Conservation (phyloP, 768 basidiomycete species). For the Lyophyllum decastes region DNA sequence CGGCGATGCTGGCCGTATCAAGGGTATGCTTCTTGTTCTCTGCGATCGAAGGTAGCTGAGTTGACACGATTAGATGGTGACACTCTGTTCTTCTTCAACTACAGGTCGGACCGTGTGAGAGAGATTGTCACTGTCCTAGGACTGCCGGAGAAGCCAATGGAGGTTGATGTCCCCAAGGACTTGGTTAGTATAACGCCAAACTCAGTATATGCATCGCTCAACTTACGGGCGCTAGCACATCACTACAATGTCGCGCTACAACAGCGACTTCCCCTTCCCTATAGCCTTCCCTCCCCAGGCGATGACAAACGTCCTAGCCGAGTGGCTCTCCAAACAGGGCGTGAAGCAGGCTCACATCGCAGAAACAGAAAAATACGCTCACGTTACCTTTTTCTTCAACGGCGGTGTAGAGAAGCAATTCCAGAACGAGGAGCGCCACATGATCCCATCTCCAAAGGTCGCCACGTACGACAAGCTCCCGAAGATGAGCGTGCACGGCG, state of each 20-base stretch:
- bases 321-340: slow-evolving; percentile 81
- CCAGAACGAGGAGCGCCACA: slow-evolving; percentile 74
- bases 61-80: slow-evolving; percentile 61
- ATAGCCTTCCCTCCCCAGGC: slow-evolving; percentile 92
- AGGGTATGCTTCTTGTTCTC: slow-evolving; percentile 49
- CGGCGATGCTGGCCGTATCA: slow-evolving; percentile 75
- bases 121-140: slow-evolving; percentile 87
- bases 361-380: slow-evolving; percentile 98
- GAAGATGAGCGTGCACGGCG: slow-evolving; percentile 84
- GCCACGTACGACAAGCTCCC: slow-evolving; percentile 93
- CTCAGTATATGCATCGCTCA: not conserved
- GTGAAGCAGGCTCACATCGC: slow-evolving; percentile 89
- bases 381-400: slow-evolving; percentile 98
- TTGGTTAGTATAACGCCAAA: slow-evolving; percentile 50
- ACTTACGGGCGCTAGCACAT: slow-evolving; percentile 55
- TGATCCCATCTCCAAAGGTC: slow-evolving; percentile 92
- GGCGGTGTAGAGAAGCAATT: slow-evolving; percentile 95
- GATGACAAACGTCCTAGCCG: slow-evolving; percentile 94
- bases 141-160: slow-evolving; percentile 79
- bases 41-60: not conserved
- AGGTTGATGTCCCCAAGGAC: slow-evolving; percentile 77
- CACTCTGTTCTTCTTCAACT: slow-evolving; percentile 96
- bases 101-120: slow-evolving; percentile 94
- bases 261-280: slow-evolving; percentile 85
- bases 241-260: slow-evolving; percentile 94